Percentiles rank a stretch among this genome's conserved stretches.
phyloP scores from a whole-genome alignment of 179 eudicot genomes.

The Spergularia azorica region DNA sequence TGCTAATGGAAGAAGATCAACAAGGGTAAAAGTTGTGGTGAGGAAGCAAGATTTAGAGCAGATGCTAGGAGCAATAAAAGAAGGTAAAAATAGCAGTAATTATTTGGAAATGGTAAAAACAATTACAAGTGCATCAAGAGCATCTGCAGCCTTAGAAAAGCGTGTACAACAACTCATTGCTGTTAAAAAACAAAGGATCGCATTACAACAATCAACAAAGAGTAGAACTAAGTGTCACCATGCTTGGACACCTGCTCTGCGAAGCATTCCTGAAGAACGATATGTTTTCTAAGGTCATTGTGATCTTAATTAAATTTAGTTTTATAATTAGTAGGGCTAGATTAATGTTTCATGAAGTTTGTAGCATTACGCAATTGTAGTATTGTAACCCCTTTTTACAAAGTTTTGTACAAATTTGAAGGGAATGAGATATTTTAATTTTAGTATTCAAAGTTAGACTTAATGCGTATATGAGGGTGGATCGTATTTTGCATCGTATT shows the following conservation, averaged over 20 bases:
- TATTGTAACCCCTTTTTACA: too few relatives aligned
- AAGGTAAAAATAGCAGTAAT: background rate
- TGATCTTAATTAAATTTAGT: too few relatives aligned
- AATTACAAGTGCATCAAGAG: slow-evolving; percentile 12
- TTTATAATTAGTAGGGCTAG: background rate
- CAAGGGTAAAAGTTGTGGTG: slow-evolving; percentile 29
- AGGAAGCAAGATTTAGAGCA: slow-evolving; percentile 26
- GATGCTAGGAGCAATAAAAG: slow-evolving; percentile 25
- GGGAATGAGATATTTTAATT: too few relatives aligned
- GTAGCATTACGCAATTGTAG: too few relatives aligned
- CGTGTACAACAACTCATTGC: slow-evolving; percentile 22
- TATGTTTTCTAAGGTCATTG: background rate
- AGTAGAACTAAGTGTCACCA: slow-evolving; percentile 16
- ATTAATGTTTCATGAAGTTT: too few relatives aligned
- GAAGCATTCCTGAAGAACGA: slow-evolving; percentile 29
- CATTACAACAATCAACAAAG: background rate
- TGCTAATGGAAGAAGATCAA: slow-evolving; percentile 12
- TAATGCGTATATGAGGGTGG: too few relatives aligned
- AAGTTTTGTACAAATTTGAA: too few relatives aligned
- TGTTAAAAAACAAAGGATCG: slow-evolving; percentile 11
- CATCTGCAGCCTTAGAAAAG: slow-evolving; percentile 18
- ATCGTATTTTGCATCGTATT: too few relatives aligned
- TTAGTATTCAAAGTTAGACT: too few relatives aligned
- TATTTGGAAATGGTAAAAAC: slow-evolving; percentile 22
- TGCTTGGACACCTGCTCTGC: slow-evolving; percentile 28